Base-by-base conservation (phyloP, 768 basidiomycete species). In the Kwoniella dendrophila region DNA sequence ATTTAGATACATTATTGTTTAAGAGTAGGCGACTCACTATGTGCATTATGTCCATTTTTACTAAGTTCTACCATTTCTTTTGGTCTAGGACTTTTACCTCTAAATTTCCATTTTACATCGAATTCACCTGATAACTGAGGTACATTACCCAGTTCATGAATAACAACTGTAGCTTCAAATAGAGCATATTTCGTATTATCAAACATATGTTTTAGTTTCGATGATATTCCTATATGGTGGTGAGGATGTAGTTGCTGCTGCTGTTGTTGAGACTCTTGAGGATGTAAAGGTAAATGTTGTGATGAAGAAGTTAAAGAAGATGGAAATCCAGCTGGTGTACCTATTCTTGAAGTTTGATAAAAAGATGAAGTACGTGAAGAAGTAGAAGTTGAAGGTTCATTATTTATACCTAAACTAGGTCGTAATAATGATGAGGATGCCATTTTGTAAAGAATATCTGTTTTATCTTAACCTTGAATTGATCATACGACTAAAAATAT, bases 81-180 rank as follows among this genome's bases (percentile, higher is more conserved):
- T 5, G 57, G 57, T 44, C 49, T 66, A 16, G 71, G 65, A 29
- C 47, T 59, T 49, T 63, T 64, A 3, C 73, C 73, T 52, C 63
- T 67, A 51, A 75, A 70, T 57, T 71, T 70, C 67, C 68, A 75
- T 10, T 58, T 38, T 3, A 68, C 63, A n/a, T 45, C 56, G 51
- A 75, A 75, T 34, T 71, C 58, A 4, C 73, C 73, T 22, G 63
- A 48, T n/a, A 71, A 29, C 45, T 70, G 71, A 5, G 73, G 73
- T 2, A 75, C 71, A 56, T 75, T 71, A 3, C 53, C 61, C 44
- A 75, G 18, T 30, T 71, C 69, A 47, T 75, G 67, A 22, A 75
- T 65, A 12, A 57, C 43, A 26, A 75, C 61, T 11, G 41, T 59
- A 18, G 63, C 62, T 4, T 62, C 52, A 45, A 75, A 75, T 14